Evolutionary conservation across 495 filamentous ascomycete species (phyloP).

Genomic region (Lindgomyces ingoldianus): DNA sequence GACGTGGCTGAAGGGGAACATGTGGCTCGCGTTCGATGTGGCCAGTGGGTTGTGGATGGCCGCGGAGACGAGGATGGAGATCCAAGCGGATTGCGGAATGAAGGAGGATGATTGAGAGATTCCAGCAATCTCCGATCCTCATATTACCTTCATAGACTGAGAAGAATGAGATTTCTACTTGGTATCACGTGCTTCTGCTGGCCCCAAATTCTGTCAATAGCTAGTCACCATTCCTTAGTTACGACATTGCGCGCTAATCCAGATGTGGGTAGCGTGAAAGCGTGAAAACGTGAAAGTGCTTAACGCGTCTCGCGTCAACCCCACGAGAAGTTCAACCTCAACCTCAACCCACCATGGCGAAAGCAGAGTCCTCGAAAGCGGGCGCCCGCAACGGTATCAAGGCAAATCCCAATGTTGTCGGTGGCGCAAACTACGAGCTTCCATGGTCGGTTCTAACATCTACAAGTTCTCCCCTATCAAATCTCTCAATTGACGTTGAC

Average conservation of each 20-base stretch:
- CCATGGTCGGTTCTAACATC: conserved; percentile 65
- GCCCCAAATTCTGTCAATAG: too few relatives aligned
- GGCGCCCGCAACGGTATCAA: conserved; percentile 68
- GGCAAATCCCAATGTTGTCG: conserved; percentile 60
- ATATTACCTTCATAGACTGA: too few relatives aligned
- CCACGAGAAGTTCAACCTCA: conserved; percentile 5
- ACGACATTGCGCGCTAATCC: not conserved
- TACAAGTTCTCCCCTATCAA: not conserved
- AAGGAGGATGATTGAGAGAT: not conserved
- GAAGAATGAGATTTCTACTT: too few relatives aligned
- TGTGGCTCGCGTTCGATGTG: not conserved
- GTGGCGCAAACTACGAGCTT: conserved; percentile 73
- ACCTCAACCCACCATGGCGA: conserved; percentile 42
- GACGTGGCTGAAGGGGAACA: not conserved
- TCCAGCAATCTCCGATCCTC: not conserved
- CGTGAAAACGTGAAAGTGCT: conserved; percentile 8
- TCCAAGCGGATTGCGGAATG: not conserved
- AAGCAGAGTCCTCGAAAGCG: conserved; percentile 76
- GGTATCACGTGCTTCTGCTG: too few relatives aligned
- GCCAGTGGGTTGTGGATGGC: too few relatives aligned
- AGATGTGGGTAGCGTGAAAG: not conserved
- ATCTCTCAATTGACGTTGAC: conserved; percentile 18
- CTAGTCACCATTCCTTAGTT: not conserved
- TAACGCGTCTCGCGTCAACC: conserved; percentile 26
- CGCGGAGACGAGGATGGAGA: not conserved